Evolutionary conservation across 2,329 filamentous ascomycete genomes (phyloP).

Genomic region (Huntiella decipiens): DNA sequence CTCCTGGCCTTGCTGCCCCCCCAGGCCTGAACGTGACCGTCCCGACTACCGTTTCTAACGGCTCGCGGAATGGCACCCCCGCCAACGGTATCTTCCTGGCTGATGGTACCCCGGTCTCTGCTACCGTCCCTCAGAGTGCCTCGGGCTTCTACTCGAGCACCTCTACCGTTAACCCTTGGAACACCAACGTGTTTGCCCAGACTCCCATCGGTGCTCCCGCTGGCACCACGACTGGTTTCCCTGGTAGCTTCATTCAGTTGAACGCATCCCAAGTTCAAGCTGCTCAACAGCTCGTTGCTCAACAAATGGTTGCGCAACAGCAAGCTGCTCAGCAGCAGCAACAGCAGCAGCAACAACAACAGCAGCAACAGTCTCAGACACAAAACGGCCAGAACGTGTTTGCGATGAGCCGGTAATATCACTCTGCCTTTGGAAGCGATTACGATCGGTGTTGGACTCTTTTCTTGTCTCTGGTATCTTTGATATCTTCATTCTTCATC

Average conservation of each 20-base stretch:
- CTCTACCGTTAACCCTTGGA: slow-evolving; percentile 9
- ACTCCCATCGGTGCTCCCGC: background rate
- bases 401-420: slow-evolving; percentile 18
- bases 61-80: slow-evolving; percentile 11
- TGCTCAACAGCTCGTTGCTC: background rate
- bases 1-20: slow-evolving; percentile 60
- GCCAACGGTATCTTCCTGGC: background rate
- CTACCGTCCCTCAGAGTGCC: slow-evolving; percentile 4
- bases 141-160: slow-evolving; percentile 7
- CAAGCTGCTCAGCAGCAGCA: background rate
- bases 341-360: background rate
- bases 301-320: background rate
- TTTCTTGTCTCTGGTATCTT: background rate
- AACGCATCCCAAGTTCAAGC: too few relatives aligned
- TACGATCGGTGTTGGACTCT: too few relatives aligned
- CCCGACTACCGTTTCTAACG: slow-evolving; percentile 14
- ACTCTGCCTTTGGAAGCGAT: background rate
- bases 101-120: slow-evolving; percentile 1
- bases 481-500: too few relatives aligned
- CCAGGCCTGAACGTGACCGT: slow-evolving; percentile 31
- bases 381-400: slow-evolving; percentile 6
- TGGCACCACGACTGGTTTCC: background rate
- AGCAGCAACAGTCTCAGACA: background rate
- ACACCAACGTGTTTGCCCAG: slow-evolving; percentile 4
- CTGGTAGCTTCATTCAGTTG: slow-evolving; percentile 1